Evolutionary conservation across 305 asterid species (phyloP), one percentile per base, ranked within the genome.

Genomic region (Plantago rigida): DNA sequence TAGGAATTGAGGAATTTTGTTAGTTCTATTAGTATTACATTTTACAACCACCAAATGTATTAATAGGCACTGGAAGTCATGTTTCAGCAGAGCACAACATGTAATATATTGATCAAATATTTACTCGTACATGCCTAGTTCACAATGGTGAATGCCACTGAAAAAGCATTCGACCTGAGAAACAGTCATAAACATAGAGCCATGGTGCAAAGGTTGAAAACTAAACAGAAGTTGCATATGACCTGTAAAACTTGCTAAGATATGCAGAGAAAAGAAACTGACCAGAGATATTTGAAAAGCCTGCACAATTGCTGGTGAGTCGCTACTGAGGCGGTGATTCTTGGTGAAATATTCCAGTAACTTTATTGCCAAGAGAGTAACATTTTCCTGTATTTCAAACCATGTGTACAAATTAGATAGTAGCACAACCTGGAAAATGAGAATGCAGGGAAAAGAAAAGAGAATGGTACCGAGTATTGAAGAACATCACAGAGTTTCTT

Each of bases 231-330:
- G 46, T 41, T 2, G n/a, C 8, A 26, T 56, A 52, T 42, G 28
- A 9, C 28, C 52, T 22, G 28, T 41, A 12, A 46, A 53, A 17
- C 13, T 5, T 52, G 6, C 53, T 22, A 1, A 19, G 55, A 41
- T 57, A 63, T 42, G 10, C 36, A 47, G 19, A 14, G 65, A 45
- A 60, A 57, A 76, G 60, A 51, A 69, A 78, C 97, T 71, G 44
- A 93, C 97, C 94, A 93, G 75, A 67, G 96, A 89, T 64, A 93
- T 65, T 80, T 82, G 87, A 69, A 93, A 76, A 64, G 99, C 95
- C 65, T 93, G 94, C 67, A 81, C 70, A 55, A 82, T 75, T 58
- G 81, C 67, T 48, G 73, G 73, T n/a, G 87, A 77, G 69, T 82
- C 84, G 72, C 77, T 78, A 73, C 65, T 77, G 68, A 89, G 85